These are phyloP conservation scores for Amylocystis lapponica DNA, from an alignment of 768 basidiomycete genomes.

Conservation along the genomic window DNA sequence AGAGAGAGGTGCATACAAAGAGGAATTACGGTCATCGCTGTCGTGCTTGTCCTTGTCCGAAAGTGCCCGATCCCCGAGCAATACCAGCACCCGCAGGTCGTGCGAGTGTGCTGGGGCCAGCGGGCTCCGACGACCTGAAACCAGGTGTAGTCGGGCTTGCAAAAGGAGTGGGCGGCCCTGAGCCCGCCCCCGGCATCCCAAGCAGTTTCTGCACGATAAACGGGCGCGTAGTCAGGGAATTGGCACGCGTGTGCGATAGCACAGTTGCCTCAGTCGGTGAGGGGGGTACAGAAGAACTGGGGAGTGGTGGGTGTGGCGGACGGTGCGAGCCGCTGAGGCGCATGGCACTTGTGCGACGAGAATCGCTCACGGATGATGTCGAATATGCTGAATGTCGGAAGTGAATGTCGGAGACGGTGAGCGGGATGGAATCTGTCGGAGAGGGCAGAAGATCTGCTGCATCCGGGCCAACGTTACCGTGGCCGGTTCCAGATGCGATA, in stretches of 20 bases:
- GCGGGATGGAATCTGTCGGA: conserved; percentile 30
- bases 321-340: conserved; percentile 17
- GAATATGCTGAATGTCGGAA: conserved; percentile 29
- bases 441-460: conserved; percentile 20
- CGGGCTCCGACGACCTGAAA: background rate
- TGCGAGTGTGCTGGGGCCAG: background rate
- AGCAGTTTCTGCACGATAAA: conserved; percentile 30
- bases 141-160: conserved; percentile 11
- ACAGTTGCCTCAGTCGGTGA: conserved; percentile 4
- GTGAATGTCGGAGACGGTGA: conserved; percentile 31
- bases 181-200: conserved; percentile 9
- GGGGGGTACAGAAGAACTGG: conserved; percentile 5
- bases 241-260: conserved; percentile 4
- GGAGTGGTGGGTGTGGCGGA: conserved; percentile 20
- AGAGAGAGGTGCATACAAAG: too few relatives aligned
- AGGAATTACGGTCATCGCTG: too few relatives aligned
- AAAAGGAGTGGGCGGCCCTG: conserved; percentile 8
- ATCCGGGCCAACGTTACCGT: conserved; percentile 11
- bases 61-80: background rate
- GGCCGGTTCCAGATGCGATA: conserved; percentile 4
- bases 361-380: conserved; percentile 13
- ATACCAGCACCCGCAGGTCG: background rate
- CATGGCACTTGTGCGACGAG: conserved; percentile 16
- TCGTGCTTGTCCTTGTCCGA: too few relatives aligned
- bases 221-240: conserved; percentile 17